Base-by-base conservation (phyloP, 768 basidiomycete species). In the Trametes cubensis region DNA sequence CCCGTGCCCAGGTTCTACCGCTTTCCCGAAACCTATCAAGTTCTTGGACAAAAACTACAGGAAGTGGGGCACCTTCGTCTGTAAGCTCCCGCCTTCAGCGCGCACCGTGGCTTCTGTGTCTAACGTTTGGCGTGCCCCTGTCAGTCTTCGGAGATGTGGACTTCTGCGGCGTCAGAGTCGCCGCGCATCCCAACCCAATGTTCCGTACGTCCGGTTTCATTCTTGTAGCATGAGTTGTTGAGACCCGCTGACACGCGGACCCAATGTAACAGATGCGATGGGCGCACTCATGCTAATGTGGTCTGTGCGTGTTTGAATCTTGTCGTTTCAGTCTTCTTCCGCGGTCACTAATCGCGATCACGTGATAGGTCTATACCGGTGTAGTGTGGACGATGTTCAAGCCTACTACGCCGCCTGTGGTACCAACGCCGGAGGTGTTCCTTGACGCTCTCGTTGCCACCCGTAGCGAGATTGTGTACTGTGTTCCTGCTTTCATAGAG, bases 171-270 rank as follows among this genome's bases (percentile, higher is more conserved):
- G 41, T 69, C 13, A 58, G 65, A 13, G 55, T 70, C 30, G 67
- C 60, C 18, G 61, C 55, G 10, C 71, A 72, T 53, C 34, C 67
- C 11, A 60, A 66, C 25, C 70, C 69, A 6, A 65, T 72, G 48
- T 74, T 69, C 67, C 71, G 70, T 68, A 65, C 58, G 67, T 66
- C 23, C 13, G 26, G n/a, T 41, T 23, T 49, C 41, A 26, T 30
- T 8, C 23, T 11, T n/a, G n/a, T 21, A 23, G 38, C 17, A 15
- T n/a, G 11, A 0, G 11, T 14, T 0, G 8, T 6, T 34, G 48
- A 26, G 39, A 40, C 46, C 17, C 7, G 34, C 30, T 53, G 20
- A 53, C 25, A 38, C 15, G 11, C 38, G 44, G 17, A 10, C 39
- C 6, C 13, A 13, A 25, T 25, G 8, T 40, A 2, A 6, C 41